Evolutionary conservation across 169 alveolate species (phyloP).

Genomic region (Babesia bovis): DNA sequence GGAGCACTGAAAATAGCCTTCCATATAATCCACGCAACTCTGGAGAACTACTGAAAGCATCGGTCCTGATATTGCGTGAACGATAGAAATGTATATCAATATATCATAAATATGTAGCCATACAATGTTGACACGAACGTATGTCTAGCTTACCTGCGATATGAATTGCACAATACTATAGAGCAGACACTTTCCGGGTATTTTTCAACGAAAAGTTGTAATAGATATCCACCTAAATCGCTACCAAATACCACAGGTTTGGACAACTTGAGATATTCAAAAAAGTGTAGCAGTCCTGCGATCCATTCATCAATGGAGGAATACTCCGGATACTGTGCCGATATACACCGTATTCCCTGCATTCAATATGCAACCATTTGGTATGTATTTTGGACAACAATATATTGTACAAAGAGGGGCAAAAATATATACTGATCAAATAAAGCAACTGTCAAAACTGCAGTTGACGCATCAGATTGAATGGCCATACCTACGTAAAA

Average conservation of each 20-base stretch:
- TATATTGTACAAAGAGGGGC: too few relatives aligned
- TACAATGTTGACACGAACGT: background rate
- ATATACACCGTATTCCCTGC: conserved; percentile 73
- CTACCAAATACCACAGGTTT: conserved; percentile 77
- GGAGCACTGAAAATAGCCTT: conserved; percentile 64
- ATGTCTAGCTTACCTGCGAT: conserved; percentile 58
- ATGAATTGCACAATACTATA: conserved; percentile 71
- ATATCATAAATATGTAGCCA: background rate
- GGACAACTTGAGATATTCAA: conserved; percentile 70
- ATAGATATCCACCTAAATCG: conserved; percentile 75
- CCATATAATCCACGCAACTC: conserved; percentile 72
- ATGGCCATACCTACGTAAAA: too few relatives aligned
- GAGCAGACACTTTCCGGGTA: conserved; percentile 68
- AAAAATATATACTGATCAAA: too few relatives aligned
- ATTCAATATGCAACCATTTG: too few relatives aligned
- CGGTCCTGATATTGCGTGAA: conserved; percentile 51
- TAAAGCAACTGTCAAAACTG: too few relatives aligned
- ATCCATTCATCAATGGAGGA: conserved; percentile 74
- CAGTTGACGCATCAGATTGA: too few relatives aligned
- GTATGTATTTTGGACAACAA: too few relatives aligned
- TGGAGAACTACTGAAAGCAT: conserved; percentile 70
- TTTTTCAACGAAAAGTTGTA: conserved; percentile 72
- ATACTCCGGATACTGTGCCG: conserved; percentile 79
- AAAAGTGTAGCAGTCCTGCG: conserved; percentile 69
- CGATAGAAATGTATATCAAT: too few relatives aligned